Conservation (phyloP, 805 yeast species). For the Candida railenensis region DNA sequence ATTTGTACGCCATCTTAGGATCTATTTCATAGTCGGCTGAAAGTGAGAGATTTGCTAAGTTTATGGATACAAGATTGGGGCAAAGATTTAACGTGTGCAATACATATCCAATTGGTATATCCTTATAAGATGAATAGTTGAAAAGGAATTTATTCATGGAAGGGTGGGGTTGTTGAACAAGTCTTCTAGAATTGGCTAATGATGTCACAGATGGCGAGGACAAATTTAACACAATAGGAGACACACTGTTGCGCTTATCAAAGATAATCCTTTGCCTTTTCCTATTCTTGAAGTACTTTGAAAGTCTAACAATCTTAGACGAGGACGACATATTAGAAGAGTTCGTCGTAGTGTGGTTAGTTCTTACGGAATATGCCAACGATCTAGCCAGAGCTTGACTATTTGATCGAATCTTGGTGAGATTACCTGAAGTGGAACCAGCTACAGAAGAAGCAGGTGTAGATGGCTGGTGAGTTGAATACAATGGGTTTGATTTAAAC, state of each 20-base stretch:
- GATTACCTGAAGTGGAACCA: constrained; percentile 6
- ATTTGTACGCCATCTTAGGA: constrained; percentile 33
- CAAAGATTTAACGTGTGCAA: constrained; percentile 70
- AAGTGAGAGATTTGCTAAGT: constrained; percentile 61
- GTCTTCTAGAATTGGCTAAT: neutral
- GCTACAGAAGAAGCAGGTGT: constrained; percentile 6
- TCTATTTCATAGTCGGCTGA: constrained; percentile 64
- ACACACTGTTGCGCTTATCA: neutral
- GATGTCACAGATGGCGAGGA: constrained; percentile 2
- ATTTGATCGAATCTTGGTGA: constrained; percentile 13
- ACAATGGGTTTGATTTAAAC: constrained; percentile 68
- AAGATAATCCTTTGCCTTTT: constrained; percentile 12
- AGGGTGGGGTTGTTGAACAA: constrained; percentile 52
- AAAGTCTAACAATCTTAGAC: constrained; percentile 13
- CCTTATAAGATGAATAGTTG: constrained; percentile 67
- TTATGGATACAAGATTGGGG: constrained; percentile 52
- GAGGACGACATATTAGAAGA: constrained; percentile 17
- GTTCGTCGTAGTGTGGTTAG: constrained; percentile 14
- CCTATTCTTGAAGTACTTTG: constrained; percentile 19
- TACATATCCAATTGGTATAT: constrained; percentile 75
- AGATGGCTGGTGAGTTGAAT: constrained; percentile 29
- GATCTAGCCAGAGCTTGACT: constrained; percentile 8
- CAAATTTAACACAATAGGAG: neutral
- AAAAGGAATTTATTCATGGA: constrained; percentile 56
- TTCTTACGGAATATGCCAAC: constrained; percentile 3